Evolutionary conservation across 2,329 filamentous ascomycete species (phyloP).

Genomic region (Botryotinia globosa): DNA sequence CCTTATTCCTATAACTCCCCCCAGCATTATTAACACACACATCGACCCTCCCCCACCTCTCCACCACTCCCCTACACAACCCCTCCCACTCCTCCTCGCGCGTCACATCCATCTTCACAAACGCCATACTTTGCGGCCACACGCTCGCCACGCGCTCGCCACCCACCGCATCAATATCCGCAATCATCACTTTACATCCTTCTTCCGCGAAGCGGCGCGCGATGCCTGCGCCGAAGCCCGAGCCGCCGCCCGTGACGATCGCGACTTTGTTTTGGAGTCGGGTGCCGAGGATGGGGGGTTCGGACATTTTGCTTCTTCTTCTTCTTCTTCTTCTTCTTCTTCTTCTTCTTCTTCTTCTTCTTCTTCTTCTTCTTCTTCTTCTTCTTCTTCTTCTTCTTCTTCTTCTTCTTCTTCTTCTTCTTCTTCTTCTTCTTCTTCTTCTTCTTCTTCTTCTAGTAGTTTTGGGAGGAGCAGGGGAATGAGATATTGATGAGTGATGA

Average conservation of each 20-base stretch:
- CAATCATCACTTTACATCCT: constrained; percentile 59
- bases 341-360: too few species aligned
- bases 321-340: too few species aligned
- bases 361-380: too few species aligned
- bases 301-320: constrained; percentile 20
- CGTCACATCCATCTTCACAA: constrained; percentile 50
- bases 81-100: constrained; percentile 52
- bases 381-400: too few species aligned
- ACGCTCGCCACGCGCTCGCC: constrained; percentile 48
- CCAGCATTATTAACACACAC: constrained; percentile 62
- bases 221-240: constrained; percentile 63
- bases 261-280: constrained; percentile 54
- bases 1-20: constrained; percentile 56
- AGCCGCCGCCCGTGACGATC: constrained; percentile 58
- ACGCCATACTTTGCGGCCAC: constrained; percentile 37
- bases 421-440: too few species aligned
- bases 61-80: constrained; percentile 46
- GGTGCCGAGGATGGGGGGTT: constrained; percentile 28
- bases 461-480: not conserved
- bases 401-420: rapidly evolving
- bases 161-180: constrained; percentile 55
- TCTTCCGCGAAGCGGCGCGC: constrained; percentile 57
- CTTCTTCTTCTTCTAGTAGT: too few species aligned
- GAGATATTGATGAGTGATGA: not conserved
- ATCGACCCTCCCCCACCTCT: constrained; percentile 52